Conservation (phyloP, 2,329 filamentous ascomycete species). For the Metarhizium humberi region DNA sequence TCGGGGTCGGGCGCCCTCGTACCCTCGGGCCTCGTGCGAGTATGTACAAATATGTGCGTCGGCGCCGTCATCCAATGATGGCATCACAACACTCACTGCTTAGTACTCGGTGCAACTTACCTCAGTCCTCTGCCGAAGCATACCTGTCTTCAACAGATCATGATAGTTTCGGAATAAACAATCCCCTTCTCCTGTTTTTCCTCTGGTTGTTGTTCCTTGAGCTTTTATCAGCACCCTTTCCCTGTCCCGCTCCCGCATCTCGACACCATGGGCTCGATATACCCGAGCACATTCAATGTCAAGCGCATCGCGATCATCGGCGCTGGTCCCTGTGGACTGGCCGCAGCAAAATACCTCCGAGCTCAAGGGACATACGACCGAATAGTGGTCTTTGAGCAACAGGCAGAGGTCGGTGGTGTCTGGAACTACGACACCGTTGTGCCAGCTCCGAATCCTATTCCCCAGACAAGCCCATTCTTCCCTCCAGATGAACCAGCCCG, state of each 20-base stretch:
- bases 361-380: conserved; percentile 58
- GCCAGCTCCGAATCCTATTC: conserved; percentile 43
- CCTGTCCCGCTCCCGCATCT: neutral
- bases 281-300: conserved; percentile 34
- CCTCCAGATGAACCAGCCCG: conserved; percentile 55
- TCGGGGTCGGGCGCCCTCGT: too few species aligned
- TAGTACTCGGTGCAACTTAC: too few species aligned
- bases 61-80: too few species aligned
- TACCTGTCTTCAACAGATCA: too few species aligned
- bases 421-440: conserved; percentile 66
- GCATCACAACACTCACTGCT: too few species aligned
- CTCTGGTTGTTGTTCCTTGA: too few species aligned
- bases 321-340: conserved; percentile 70
- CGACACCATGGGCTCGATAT: conserved; percentile 19
- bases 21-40: too few species aligned
- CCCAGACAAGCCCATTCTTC: conserved; percentile 58
- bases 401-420: conserved; percentile 65
- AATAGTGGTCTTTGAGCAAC: conserved; percentile 77
- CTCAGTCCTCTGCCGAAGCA: too few species aligned
- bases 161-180: too few species aligned
- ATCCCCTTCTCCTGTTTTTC: too few species aligned
- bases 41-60: too few species aligned
- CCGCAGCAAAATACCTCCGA: conserved; percentile 69
- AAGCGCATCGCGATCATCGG: conserved; percentile 68
- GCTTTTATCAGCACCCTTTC: neutral